Percentiles rank a stretch among this genome's conserved stretches.
These are phyloP conservation scores for Buddleja alternifolia DNA, from an alignment of 257 asterid species.

Conservation along the genomic window DNA sequence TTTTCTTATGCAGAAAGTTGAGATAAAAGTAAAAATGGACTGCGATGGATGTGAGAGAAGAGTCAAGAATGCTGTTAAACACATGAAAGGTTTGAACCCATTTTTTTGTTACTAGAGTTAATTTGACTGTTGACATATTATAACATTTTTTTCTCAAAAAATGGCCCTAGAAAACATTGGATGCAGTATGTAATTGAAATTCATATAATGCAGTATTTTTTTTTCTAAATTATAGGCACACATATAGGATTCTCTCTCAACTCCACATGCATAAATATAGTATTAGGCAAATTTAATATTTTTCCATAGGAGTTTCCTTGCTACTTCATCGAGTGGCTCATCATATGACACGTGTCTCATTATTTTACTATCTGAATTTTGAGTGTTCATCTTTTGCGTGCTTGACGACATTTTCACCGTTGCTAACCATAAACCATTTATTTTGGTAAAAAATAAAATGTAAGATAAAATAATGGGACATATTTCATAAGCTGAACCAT, in stretches of 20 bases:
- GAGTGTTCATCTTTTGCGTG: too few species aligned
- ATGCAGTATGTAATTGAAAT: not conserved
- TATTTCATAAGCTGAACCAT: too few species aligned
- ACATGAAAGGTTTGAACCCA: conserved; percentile 53
- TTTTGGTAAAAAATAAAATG: too few species aligned
- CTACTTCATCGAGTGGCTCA: too few species aligned
- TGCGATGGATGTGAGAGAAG: conserved; percentile 98
- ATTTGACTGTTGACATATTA: not conserved
- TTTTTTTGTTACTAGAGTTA: not conserved
- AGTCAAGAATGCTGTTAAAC: conserved; percentile 72
- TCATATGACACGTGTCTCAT: too few species aligned
- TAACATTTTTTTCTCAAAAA: not conserved
- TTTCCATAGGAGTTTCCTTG: too few species aligned
- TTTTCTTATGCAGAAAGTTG: conserved; percentile 63
- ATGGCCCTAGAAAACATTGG: not conserved
- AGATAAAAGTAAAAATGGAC: conserved; percentile 94
- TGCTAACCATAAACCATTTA: too few species aligned
- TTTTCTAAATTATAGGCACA: not conserved
- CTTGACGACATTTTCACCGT: too few species aligned
- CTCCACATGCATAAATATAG: not conserved
- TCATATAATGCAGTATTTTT: not conserved
- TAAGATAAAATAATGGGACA: too few species aligned
- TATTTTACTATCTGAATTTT: too few species aligned
- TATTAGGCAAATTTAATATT: not conserved
- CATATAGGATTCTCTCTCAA: conserved; percentile 1